Base-by-base conservation (phyloP, 352 stramenopile genomes). In the Phytophthora capsici region DNA sequence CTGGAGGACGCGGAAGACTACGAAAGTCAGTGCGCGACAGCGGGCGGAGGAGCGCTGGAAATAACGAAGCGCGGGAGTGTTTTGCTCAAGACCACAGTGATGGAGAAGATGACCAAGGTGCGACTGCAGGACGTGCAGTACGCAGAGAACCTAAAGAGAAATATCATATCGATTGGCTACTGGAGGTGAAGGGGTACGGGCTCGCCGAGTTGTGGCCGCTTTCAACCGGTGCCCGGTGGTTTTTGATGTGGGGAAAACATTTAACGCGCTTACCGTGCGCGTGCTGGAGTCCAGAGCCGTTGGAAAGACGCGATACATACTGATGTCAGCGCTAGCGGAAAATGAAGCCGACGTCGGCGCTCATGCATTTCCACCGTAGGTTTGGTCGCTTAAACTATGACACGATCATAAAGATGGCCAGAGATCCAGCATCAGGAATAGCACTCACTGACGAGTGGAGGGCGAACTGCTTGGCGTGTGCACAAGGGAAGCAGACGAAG, bases 401-500 rank as follows among this genome's bases (percentile, higher is more conserved):
- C 25, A 58, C 61, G 0, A 47, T 69, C 48, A 4, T 51, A n/a
- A 28, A 30, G 0, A 67, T 67, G 12, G 17, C 50, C 1, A 57
- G 41, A 19, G 51, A 63, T 3, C 41, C 52, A 1, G 51, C 43
- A 0, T 57, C 60, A 3, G 60, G 60, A 20, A 54, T 69, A 8
- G 7, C 36, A 14, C 22, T 63, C 10, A 54, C 60, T 9, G 52
- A 69, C 16, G n/a, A n/a, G n/a, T n/a, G n/a, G n/a, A n/a, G n/a
- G n/a, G n/a, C 0, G 49, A 1, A 43, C n/a, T 55, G 66, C 28
- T 16, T 70, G 25, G 25, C 53, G 13, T 73, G 57, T 32, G 51
- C 58, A 0, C 46, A 62, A 28, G 51, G 66, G 17, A 70, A 74
- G 40, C 40, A 70, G 36, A 56, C 44, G 10, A 65, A 68, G 50